Conservation (phyloP, 805 yeast species). For the Lipomyces spencermartinsiae region DNA sequence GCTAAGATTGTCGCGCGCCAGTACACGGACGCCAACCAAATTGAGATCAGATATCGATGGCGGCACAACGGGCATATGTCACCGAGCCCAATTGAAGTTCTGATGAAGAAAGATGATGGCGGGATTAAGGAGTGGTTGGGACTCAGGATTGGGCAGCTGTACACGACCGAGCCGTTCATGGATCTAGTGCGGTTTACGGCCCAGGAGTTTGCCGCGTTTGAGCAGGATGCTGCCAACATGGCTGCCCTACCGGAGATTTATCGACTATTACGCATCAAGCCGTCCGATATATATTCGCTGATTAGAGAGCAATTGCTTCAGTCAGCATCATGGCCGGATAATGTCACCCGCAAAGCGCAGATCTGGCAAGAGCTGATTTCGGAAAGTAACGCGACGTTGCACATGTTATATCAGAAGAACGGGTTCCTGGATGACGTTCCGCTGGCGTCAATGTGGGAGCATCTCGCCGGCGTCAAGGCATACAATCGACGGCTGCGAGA, state of each 20-base stretch:
- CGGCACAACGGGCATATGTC: constrained; percentile 31
- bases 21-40: constrained; percentile 33
- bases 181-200: constrained; percentile 24
- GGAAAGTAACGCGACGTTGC: constrained; percentile 20
- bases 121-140: constrained; percentile 26
- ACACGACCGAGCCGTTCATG: constrained; percentile 29
- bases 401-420: constrained; percentile 25
- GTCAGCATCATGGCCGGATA: constrained; percentile 27
- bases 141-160: constrained; percentile 29
- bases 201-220: constrained; percentile 24
- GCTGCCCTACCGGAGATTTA: constrained; percentile 23
- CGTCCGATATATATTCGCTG: constrained; percentile 20
- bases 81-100: constrained; percentile 21
- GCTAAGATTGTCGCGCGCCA: constrained; percentile 33
- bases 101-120: constrained; percentile 22
- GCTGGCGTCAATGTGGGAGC: constrained; percentile 31
- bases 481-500: constrained; percentile 26
- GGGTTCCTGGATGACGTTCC: constrained; percentile 27
- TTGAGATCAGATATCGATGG: constrained; percentile 32
- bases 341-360: constrained; percentile 19
- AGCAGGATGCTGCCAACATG: constrained; percentile 13
- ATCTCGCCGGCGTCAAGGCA: constrained; percentile 26
- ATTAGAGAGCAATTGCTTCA: constrained; percentile 24
- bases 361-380: constrained; percentile 31
- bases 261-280: constrained; percentile 18